Conservation (phyloP, 768 basidiomycete species). For the Punctularia strigosozonata region DNA sequence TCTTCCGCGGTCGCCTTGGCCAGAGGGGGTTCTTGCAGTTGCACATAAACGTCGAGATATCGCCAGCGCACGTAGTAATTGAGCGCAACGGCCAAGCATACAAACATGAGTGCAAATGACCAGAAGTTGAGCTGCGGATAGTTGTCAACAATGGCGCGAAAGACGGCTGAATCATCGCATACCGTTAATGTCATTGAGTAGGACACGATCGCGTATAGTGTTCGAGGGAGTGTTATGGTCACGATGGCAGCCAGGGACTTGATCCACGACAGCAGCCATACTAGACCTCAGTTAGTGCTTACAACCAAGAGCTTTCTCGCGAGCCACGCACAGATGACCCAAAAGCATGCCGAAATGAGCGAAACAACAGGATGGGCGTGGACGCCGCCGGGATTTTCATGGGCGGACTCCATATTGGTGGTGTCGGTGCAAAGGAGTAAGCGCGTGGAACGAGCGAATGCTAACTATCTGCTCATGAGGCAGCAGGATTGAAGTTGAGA, state of each 20-base stretch:
- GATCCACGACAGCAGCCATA: slow-evolving; percentile 74
- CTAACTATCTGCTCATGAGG: too few species aligned
- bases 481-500: too few species aligned
- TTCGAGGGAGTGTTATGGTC: slow-evolving; percentile 74
- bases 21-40: slow-evolving; percentile 71
- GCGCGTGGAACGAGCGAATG: too few species aligned
- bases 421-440: too few species aligned
- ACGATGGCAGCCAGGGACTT: slow-evolving; percentile 64
- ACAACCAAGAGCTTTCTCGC: slow-evolving; percentile 1
- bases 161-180: slow-evolving; percentile 11
- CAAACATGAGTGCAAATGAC: slow-evolving; percentile 73
- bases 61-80: slow-evolving; percentile 82
- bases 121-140: slow-evolving; percentile 75
- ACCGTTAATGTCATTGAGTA: slow-evolving; percentile 88
- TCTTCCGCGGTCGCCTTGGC: slow-evolving; percentile 77
- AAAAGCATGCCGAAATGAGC: slow-evolving; percentile 71
- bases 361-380: slow-evolving; percentile 72
- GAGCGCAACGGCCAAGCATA: slow-evolving; percentile 48
- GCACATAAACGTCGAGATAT: slow-evolving; percentile 64
- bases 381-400: too few species aligned
- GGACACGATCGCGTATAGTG: slow-evolving; percentile 67
- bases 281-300: slow-evolving; percentile 23
- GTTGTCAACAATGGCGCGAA: slow-evolving; percentile 2
- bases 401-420: too few species aligned
- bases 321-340: slow-evolving; percentile 60